Percentiles rank a stretch among this genome's conserved stretches.
These are phyloP conservation scores for Kingdonia uniflora DNA, from an alignment of 164 flowering plant genomes.

Conservation along the genomic window DNA sequence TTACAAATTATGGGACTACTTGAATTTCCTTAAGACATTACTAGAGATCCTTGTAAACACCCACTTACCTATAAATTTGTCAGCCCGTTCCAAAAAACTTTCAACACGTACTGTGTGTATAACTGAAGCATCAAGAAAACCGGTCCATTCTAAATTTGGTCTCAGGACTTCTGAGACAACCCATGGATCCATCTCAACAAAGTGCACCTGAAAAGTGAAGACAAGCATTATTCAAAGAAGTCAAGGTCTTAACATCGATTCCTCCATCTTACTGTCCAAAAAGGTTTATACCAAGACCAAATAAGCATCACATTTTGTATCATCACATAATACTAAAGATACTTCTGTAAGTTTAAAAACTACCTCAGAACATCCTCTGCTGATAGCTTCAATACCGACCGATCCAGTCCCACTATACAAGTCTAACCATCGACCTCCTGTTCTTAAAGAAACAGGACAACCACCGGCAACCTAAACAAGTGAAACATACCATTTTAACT, in stretches of 20 bases:
- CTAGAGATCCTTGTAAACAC: not conserved
- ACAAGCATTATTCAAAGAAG: not conserved
- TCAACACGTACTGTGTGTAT: constrained; percentile 80
- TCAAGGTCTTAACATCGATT: too few species aligned
- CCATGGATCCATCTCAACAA: constrained; percentile 99
- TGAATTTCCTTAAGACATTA: too few species aligned
- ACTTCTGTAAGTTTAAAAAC: not conserved
- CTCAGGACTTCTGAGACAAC: constrained; percentile 74
- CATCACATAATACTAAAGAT: not conserved
- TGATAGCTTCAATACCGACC: constrained; percentile 96
- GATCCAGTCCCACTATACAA: constrained; percentile 97
- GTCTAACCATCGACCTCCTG: constrained; percentile 98
- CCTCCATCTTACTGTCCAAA: not conserved
- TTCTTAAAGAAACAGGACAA: constrained; percentile 69
- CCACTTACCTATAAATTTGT: constrained; percentile 40
- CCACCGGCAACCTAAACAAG: constrained; percentile 79
- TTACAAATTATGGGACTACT: too few species aligned
- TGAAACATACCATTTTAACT: not conserved
- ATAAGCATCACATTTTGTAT: constrained; percentile 3
- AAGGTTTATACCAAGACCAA: too few species aligned
- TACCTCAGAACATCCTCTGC: constrained; percentile 98
- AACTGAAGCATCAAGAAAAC: constrained; percentile 65
- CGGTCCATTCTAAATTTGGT: constrained; percentile 83
- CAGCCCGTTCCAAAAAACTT: constrained; percentile 54
- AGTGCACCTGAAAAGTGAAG: constrained; percentile 54